Conservation (phyloP, 2,329 filamentous ascomycete species). For the Cercospora canescens region DNA sequence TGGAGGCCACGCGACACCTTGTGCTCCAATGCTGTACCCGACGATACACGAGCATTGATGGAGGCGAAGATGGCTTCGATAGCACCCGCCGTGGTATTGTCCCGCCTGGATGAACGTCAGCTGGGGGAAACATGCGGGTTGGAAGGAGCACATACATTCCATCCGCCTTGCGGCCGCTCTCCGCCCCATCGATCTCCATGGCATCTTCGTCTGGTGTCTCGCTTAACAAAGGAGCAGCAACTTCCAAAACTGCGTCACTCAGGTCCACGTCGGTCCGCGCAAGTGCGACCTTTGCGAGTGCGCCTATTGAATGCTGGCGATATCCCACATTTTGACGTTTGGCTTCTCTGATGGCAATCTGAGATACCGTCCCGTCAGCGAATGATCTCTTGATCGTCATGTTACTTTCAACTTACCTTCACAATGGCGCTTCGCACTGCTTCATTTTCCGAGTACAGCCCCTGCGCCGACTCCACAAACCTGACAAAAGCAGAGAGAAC, state of each 20-base stretch:
- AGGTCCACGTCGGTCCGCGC: slow-evolving; percentile 69
- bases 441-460: slow-evolving; percentile 57
- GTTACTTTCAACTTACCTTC: slow-evolving; percentile 54
- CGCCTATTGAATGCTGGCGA: slow-evolving; percentile 70
- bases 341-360: slow-evolving; percentile 81
- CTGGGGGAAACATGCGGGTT: not conserved
- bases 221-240: slow-evolving; percentile 62
- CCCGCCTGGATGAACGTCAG: slow-evolving; percentile 21
- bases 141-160: slow-evolving; percentile 28
- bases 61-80: slow-evolving; percentile 34
- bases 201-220: slow-evolving; percentile 59
- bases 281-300: slow-evolving; percentile 71
- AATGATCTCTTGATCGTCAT: not conserved
- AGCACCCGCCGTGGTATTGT: slow-evolving; percentile 29
- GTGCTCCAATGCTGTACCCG: slow-evolving; percentile 18
- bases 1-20: slow-evolving; percentile 21
- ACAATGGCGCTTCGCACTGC: slow-evolving; percentile 64
- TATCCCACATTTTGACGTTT: slow-evolving; percentile 90
- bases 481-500: slow-evolving; percentile 77
- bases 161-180: slow-evolving; percentile 23
- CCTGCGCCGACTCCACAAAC: slow-evolving; percentile 67
- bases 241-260: slow-evolving; percentile 63
- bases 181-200: slow-evolving; percentile 67
- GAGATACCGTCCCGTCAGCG: slow-evolving; percentile 25
- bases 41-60: slow-evolving; percentile 29